These are phyloP conservation scores for Aspergillus costaricaensis DNA, from an alignment of 2,329 filamentous ascomycete species.

Conservation along the genomic window DNA sequence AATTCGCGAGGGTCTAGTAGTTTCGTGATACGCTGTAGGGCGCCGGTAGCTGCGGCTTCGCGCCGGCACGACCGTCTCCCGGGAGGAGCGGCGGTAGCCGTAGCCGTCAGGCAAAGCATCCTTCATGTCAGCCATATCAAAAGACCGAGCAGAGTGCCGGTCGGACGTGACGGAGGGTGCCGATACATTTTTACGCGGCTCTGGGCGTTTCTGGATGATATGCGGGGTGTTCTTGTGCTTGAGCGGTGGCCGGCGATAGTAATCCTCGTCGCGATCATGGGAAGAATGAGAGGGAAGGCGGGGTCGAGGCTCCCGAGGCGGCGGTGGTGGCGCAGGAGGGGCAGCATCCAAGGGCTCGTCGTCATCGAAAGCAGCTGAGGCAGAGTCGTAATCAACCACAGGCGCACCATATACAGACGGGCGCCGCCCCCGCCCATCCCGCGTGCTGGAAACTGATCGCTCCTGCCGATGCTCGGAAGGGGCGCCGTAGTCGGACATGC, in stretches of 20 bases:
- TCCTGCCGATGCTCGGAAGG: conserved; percentile 36
- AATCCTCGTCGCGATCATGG: conserved; percentile 43
- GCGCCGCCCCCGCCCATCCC: conserved; percentile 36
- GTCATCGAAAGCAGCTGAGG: conserved; percentile 27
- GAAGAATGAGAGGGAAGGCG: conserved; percentile 32
- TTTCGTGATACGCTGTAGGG: conserved; percentile 37
- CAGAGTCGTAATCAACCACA: conserved; percentile 35
- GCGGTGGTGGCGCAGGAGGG: conserved; percentile 26
- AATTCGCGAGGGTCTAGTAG: conserved; percentile 32
- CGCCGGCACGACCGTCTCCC: conserved; percentile 36
- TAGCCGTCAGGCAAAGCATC: conserved; percentile 34
- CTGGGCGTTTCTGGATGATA: conserved; percentile 41
- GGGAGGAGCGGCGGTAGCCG: conserved; percentile 32
- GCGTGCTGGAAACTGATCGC: conserved; percentile 37
- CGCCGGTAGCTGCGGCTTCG: conserved; percentile 37
- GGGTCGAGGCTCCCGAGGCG: conserved; percentile 32
- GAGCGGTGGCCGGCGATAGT: conserved; percentile 42
- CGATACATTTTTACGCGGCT: conserved; percentile 36
- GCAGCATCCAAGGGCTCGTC: conserved; percentile 31
- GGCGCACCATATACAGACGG: conserved; percentile 38
- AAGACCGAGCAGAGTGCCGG: conserved; percentile 33
- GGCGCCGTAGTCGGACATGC: conserved; percentile 27
- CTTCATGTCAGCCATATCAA: conserved; percentile 39
- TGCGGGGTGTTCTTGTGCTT: conserved; percentile 33
- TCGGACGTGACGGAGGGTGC: conserved; percentile 31